phyloP scores from a whole-genome alignment of 371 early-diverging fungal genomes.

The Umbelopsis sp. region DNA sequence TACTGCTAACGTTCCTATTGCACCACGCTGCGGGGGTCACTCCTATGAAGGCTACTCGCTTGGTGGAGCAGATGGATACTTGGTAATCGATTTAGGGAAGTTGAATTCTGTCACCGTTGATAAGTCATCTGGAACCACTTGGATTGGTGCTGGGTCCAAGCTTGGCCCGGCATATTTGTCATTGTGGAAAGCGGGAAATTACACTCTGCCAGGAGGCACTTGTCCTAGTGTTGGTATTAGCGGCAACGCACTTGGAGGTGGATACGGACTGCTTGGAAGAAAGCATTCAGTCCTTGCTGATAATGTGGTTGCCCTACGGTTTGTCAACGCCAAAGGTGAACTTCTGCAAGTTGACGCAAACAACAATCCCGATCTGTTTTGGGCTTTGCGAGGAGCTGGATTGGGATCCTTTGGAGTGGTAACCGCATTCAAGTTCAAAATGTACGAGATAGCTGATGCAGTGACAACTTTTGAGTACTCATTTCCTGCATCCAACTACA shows the following conservation, averaged over 20 bases:
- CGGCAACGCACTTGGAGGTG: not conserved
- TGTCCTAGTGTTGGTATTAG: conserved; percentile 22
- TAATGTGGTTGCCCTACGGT: conserved; percentile 1
- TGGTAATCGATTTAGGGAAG: conserved; percentile 37
- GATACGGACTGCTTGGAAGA: conserved; percentile 1
- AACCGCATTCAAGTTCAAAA: conserved; percentile 8
- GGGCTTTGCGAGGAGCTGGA: conserved; percentile 54
- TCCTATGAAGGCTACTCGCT: conserved; percentile 44
- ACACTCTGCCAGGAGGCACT: conserved; percentile 36
- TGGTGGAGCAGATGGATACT: conserved; percentile 32
- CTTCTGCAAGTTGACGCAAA: conserved; percentile 7
- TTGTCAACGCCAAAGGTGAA: conserved; percentile 11
- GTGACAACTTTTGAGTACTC: conserved; percentile 15
- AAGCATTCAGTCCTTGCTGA: conserved; percentile 13
- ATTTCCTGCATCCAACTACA: not conserved
- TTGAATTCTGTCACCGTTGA: conserved; percentile 23
- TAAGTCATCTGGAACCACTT: conserved; percentile 17
- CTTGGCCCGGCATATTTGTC: conserved; percentile 35
- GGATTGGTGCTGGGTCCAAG: conserved; percentile 36
- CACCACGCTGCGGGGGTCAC: conserved; percentile 44
- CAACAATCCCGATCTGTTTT: conserved; percentile 44
- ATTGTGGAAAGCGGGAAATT: conserved; percentile 30
- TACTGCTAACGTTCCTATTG: conserved; percentile 30
- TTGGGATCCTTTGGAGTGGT: conserved; percentile 41
- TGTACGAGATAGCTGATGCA: not conserved